Base-by-base conservation (phyloP, 768 basidiomycete species). In the Pleurotus citrinopileatus region DNA sequence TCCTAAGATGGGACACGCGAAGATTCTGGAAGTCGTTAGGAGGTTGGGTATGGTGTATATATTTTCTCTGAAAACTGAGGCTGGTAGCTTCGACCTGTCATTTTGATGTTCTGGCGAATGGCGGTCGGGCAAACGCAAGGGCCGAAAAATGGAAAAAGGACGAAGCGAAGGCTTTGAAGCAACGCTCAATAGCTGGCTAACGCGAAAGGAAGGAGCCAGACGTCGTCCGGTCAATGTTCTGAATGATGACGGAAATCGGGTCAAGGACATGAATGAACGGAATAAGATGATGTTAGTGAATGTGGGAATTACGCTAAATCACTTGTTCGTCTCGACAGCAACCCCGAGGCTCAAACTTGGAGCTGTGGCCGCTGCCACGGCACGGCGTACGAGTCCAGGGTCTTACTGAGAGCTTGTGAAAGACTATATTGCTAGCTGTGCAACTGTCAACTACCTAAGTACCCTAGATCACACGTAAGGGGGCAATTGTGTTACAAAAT, bases 41-140 rank as follows among this genome's bases (percentile, higher is more conserved):
- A 91, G 63, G 65, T 99, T 99, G 0, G 97, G 97, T 28, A 96
- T 60, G 1, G 97, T 99, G 73, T 97, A 98, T 55, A 94, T 92
- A 65, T 96, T 92, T 68, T 96, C 94, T 59, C 81, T 78, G 8
- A 78, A 60, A 9, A 40, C 2, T 19, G 38, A 19, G n/a, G 67
- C 63, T 7, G 63, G 65, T 50, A 74, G 75, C 27, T 58, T 56
- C 34, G 15, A 17, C 12, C 37, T 32, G 12, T 37, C 19, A 8
- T 52, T 59, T n/a, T 58, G 46, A 32, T 66, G 57, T 6, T 56
- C 20, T 4, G 28, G 15, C 2, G 43, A 37, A 12, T 37, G 15
- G 34, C 22, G 46, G n/a, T 48, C 22, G 25, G 46, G 26, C 8
- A 34, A 51, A 13, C 34, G 32, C 6, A 13, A n/a, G 19, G 48